Base-by-base conservation (phyloP, 1,284 basidiomycete species). In the Polyporus tsugae region DNA sequence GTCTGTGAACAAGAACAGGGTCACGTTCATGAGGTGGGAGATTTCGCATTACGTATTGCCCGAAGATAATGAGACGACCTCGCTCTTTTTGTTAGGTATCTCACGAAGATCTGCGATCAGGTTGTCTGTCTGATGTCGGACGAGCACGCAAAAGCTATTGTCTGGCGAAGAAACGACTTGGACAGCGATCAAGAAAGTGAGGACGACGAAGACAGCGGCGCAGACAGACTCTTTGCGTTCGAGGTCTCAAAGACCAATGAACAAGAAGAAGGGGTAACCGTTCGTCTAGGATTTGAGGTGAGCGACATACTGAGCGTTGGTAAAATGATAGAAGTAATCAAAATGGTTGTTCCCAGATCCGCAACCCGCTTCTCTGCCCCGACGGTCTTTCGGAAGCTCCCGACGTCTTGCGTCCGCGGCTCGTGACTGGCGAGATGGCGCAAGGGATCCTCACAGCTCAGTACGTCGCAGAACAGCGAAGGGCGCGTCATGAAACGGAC, bases 51-150 rank as follows among this genome's bases (percentile, higher is more conserved):
- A 38, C 25, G 11, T 25, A 39, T 25, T 25, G 13, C 15, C 29
- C 11, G 11, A 36, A 53, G 25, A 44, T 35, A 29, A 36, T 15
- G n/a, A n/a, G 6, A 10, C 19, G n/a, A 41, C 25, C 10, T 42
- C 7, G 15, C 35, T 42, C 35, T 13, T 29, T 29, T 29, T 29
- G 15, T 60, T 60, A 88, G 87, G 59, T 90, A 89, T 71, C 81
- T 89, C 15, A 86, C 82, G 6, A 88, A 88, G 77, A 82, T 88
- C 53, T 77, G 82, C 11, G 87, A 90, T 69, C 88, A 89, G 70
- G 75, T 85, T 1, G 73, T 85, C 0, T 83, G 82, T 22, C 70
- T 88, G 15, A 78, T 89, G 22, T 87, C 87, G 0, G 67, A 81
- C 0, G 81, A 82, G 33, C 84, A 89, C 61, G 80, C 83, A 0